A percentile compares a stretch with the other conserved stretches of the same genome.
These are phyloP conservation scores for Candida ficus DNA, from an alignment of 805 yeast species.

Conservation along the genomic window DNA sequence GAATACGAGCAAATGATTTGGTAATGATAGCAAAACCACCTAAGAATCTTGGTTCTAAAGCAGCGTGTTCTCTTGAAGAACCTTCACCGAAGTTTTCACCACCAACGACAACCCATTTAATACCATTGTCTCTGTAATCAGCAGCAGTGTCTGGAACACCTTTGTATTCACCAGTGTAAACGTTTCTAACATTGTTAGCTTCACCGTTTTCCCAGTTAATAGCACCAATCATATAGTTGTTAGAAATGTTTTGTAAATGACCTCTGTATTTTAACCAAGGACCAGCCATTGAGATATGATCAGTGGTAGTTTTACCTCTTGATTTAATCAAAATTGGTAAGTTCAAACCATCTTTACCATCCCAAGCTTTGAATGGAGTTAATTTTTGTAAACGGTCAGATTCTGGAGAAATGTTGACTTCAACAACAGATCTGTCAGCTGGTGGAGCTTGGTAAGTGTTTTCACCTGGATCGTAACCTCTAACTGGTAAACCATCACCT, in stretches of 20 bases:
- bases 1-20: conserved; percentile 97
- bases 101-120: conserved; percentile 96
- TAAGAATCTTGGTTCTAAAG: conserved; percentile 97
- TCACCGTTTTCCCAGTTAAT: conserved; percentile 93
- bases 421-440: conserved; percentile 67
- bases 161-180: conserved; percentile 82
- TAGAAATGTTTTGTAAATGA: conserved; percentile 96
- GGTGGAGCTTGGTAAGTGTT: conserved; percentile 98
- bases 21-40: conserved; percentile 98
- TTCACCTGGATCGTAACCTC: conserved; percentile 90
- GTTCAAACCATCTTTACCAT: conserved; percentile 85
- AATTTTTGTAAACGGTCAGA: conserved; percentile 95
- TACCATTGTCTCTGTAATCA: conserved; percentile 89
- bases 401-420: conserved; percentile 75
- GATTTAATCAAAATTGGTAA: conserved; percentile 96
- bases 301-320: conserved; percentile 97
- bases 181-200: conserved; percentile 88
- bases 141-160: conserved; percentile 98
- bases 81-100: conserved; percentile 99
- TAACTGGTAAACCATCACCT: conserved; percentile 85
- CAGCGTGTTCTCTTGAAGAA: conserved; percentile 99
- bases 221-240: conserved; percentile 99
- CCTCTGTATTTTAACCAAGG: conserved; percentile 99
- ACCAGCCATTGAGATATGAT: conserved; percentile 99
- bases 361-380: conserved; percentile 94